Evolutionary conservation across 1,284 basidiomycete species (phyloP).

Genomic region (Apiotrichum montevideense): DNA sequence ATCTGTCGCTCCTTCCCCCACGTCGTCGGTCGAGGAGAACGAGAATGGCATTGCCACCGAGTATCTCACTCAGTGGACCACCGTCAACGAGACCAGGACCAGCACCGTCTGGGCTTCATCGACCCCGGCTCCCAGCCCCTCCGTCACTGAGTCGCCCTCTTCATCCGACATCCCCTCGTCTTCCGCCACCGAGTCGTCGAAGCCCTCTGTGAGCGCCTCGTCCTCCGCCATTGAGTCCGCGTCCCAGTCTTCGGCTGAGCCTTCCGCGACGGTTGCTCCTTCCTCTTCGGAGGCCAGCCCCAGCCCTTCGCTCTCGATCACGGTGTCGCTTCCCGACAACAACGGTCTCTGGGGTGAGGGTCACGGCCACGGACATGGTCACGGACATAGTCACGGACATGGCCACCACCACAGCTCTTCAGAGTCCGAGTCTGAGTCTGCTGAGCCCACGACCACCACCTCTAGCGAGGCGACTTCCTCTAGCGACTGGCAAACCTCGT

Average conservation of each 20-base stretch:
- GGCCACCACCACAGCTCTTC: too few species aligned
- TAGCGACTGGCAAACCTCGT: too few species aligned
- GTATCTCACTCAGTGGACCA: slow-evolving; percentile 29
- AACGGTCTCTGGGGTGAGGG: too few species aligned
- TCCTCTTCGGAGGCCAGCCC: neutral
- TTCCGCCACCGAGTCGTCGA: neutral
- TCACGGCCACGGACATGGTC: too few species aligned
- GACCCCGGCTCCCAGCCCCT: slow-evolving; percentile 4
- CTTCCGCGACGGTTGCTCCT: neutral
- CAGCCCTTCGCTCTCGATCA: neutral
- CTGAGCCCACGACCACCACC: neutral
- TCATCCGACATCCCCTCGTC: neutral
- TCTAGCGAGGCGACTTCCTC: too few species aligned
- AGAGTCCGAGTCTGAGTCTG: too few species aligned
- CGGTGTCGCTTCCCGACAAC: too few species aligned
- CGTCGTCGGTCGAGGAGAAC: slow-evolving; percentile 22
- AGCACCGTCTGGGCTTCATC: neutral
- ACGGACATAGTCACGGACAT: too few species aligned
- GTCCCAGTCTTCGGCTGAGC: neutral
- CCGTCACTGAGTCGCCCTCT: neutral
- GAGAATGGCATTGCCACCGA: slow-evolving; percentile 36
- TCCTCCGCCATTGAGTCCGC: neutral
- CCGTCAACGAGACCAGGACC: slow-evolving; percentile 31
- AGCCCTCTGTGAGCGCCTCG: neutral
- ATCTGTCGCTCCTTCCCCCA: neutral